Percentiles rank a stretch among this genome's conserved stretches.
Evolutionary conservation across 2,329 filamentous ascomycete species (phyloP).

Genomic region (Chaetomiaceae sp.): DNA sequence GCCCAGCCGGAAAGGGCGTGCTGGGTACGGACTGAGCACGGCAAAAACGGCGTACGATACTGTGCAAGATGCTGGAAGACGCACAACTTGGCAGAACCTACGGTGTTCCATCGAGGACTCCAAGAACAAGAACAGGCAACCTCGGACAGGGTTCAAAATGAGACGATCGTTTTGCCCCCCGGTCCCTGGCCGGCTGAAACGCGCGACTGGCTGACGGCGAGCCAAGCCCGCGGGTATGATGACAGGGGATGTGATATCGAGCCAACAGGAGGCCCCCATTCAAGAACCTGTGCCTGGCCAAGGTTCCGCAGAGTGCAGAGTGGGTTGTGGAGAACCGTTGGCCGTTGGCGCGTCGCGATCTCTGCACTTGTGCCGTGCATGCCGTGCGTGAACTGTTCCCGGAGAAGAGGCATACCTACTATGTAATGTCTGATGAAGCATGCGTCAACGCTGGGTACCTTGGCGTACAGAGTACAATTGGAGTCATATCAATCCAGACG

Average conservation of each 20-base stretch:
- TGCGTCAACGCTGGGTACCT: too few species aligned
- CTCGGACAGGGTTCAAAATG: conserved; percentile 22
- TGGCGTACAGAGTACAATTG: too few species aligned
- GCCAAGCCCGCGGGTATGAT: conserved; percentile 21
- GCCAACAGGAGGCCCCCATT: conserved; percentile 1
- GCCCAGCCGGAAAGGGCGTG: conserved; percentile 1
- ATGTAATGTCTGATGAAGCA: too few species aligned
- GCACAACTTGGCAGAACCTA: not conserved
- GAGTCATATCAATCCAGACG: too few species aligned
- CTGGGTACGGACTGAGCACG: not conserved
- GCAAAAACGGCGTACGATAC: conserved; percentile 1
- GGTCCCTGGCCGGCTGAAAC: conserved; percentile 24
- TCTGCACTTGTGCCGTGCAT: too few species aligned
- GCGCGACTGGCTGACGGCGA: conserved; percentile 21
- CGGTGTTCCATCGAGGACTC: conserved; percentile 8
- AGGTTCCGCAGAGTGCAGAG: not conserved
- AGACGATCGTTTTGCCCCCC: conserved; percentile 19
- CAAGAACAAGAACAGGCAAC: conserved; percentile 11
- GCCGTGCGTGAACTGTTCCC: too few species aligned
- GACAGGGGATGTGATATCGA: conserved; percentile 15
- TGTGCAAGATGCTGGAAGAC: too few species aligned
- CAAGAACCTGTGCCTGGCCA: too few species aligned
- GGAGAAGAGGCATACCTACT: too few species aligned
- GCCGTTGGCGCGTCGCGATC: too few species aligned
- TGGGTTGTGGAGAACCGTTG: conserved; percentile 2